Base-by-base conservation (phyloP, 495 filamentous ascomycete genomes). In the Xylaria sp. region DNA sequence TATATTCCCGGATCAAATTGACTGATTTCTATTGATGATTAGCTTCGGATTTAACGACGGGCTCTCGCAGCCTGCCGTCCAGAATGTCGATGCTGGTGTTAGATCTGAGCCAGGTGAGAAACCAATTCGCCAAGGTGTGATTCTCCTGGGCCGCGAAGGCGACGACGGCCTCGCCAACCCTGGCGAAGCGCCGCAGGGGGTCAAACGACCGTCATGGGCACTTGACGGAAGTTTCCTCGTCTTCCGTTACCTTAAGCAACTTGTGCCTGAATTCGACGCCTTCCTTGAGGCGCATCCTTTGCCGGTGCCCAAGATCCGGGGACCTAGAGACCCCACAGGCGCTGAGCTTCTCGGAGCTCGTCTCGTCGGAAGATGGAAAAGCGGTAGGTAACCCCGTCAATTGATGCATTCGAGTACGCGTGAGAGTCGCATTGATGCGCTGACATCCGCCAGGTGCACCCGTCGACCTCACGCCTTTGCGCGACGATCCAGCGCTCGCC, bases 291-390 rank as follows among this genome's bases (percentile, higher is more conserved):
- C 61, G 26, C 57, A 71, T 33, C 15, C 69, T 52, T 41, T 71
- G 61, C n/a, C 57, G 0, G 48, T 64, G 7, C 44, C 58, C 26
- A 4, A 11, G 33, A 2, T 15, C 7, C 43, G 2, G 5, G 44
- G 52, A 37, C 69, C 78, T 26, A 58, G 73, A 21, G 75, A 76
- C 64, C 71, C 72, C 48, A 76, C 68, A 6, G 78, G 74, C 35
- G 68, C 73, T 37, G 82, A 80, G 15, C 78, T 82, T 24, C 73
- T 83, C 31, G 82, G 82, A 1, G 80, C 82, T 29, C 81, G 82
- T 48, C 69, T 84, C 5, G 71, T 84, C 17, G 82, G 82, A 52
- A 74, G 82, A 55, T 84, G 82, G 82, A 81, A 82, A 11, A 71
- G 69, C 40, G 69, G 69, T 71, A 67, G 15, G 69, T 40, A 5